phyloP scores from a whole-genome alignment of 1,139 yeast species.

The Scheffersomyces titani region DNA sequence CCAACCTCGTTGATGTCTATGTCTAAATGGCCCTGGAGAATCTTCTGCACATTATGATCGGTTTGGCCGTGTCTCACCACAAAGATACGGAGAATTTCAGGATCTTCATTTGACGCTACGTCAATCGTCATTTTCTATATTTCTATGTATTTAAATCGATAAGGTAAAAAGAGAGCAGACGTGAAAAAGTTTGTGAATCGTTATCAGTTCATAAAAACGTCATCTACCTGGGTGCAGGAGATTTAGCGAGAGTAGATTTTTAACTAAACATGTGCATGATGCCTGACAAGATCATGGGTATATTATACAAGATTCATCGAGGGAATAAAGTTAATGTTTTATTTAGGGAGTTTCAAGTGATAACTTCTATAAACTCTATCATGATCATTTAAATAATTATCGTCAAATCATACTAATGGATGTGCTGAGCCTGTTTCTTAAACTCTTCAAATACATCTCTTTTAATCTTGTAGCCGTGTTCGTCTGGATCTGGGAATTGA shows the following conservation, averaged over 20 bases:
- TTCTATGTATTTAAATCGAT: background rate
- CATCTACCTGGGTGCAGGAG: background rate
- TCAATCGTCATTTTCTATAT: conserved; percentile 28
- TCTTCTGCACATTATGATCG: conserved; percentile 62
- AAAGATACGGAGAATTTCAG: conserved; percentile 50
- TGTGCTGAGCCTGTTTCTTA: conserved; percentile 11
- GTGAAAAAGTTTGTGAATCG: background rate
- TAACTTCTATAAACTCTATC: background rate
- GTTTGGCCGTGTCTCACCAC: conserved; percentile 83
- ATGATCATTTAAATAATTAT: background rate
- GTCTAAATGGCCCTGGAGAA: conserved; percentile 75
- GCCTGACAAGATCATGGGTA: background rate
- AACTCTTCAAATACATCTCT: conserved; percentile 62
- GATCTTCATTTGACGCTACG: conserved; percentile 35
- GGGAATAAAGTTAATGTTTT: background rate
- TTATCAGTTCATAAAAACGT: background rate
- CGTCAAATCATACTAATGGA: background rate
- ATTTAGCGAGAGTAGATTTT: background rate
- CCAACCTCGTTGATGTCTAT: conserved; percentile 64
- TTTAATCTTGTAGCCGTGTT: conserved; percentile 73
- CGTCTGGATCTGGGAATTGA: conserved; percentile 59
- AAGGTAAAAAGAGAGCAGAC: background rate
- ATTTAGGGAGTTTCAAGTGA: background rate
- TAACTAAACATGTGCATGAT: background rate
- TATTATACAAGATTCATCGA: background rate